These are phyloP conservation scores for Raphanus raphanistrum DNA, from an alignment of 345 rosid genomes.

Conservation along the genomic window DNA sequence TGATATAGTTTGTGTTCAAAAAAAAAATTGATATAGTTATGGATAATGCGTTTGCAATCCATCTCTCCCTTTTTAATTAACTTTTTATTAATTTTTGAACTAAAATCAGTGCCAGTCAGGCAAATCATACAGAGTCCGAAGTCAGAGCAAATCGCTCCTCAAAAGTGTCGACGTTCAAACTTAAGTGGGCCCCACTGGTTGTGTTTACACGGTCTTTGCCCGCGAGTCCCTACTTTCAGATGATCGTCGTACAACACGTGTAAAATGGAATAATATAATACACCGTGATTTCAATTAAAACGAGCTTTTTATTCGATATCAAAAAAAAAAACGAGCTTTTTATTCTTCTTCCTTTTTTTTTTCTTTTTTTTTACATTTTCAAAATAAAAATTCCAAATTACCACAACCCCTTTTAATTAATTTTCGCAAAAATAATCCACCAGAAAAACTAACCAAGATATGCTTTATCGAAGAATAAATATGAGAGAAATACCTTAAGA, in stretches of 20 bases:
- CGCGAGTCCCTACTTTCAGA: conserved; percentile 25
- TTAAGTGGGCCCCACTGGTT: neutral
- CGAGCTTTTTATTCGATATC: too few species aligned
- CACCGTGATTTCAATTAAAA: conserved; percentile 19
- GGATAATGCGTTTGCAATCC: neutral
- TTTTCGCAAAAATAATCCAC: too few species aligned
- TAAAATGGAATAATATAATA: neutral
- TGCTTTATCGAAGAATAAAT: too few species aligned
- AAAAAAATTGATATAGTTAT: neutral
- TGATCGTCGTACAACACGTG: conserved; percentile 13
- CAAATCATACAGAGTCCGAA: conserved; percentile 6
- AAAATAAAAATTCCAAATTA: too few species aligned
- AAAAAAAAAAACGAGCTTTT: neutral
- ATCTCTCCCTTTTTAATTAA: neutral
- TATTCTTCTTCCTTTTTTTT: neutral
- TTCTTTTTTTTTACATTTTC: neutral
- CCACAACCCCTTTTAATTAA: too few species aligned
- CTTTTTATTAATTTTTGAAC: neutral
- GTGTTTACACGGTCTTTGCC: conserved; percentile 29
- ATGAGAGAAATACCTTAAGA: too few species aligned
- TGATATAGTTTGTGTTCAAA: neutral
- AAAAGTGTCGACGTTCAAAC: conserved; percentile 27
- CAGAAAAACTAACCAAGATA: too few species aligned
- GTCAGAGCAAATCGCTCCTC: conserved; percentile 17
- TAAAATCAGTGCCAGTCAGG: neutral